Conservation (phyloP, 495 filamentous ascomycete species). For the Coniosporium apollinis region DNA sequence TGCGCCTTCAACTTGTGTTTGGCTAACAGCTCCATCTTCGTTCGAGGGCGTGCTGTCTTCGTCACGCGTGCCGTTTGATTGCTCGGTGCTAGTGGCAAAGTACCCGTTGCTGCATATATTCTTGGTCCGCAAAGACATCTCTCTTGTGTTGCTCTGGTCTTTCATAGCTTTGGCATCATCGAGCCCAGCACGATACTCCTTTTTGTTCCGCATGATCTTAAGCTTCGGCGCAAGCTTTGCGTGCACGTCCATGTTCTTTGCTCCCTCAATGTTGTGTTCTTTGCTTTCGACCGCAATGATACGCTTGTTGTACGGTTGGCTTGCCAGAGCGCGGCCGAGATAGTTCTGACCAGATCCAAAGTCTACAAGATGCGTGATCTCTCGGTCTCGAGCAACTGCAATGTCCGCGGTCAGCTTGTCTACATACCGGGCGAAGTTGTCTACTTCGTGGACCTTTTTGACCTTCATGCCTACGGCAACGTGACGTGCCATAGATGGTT, state of each 20-base stretch:
- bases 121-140: neutral
- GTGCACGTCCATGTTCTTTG: constrained; percentile 61
- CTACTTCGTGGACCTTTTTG: constrained; percentile 88
- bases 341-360: constrained; percentile 96
- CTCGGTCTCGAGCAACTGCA: constrained; percentile 19
- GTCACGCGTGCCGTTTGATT: no score
- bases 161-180: constrained; percentile 22
- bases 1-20: constrained; percentile 24
- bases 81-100: no score
- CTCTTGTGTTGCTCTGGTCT: constrained; percentile 15
- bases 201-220: constrained; percentile 57
- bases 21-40: constrained; percentile 4
- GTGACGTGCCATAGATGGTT: constrained; percentile 39
- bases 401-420: constrained; percentile 34
- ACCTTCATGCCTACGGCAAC: constrained; percentile 83
- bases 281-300: constrained; percentile 85
- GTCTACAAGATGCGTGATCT: constrained; percentile 78
- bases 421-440: constrained; percentile 47
- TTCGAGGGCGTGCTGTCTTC: neutral
- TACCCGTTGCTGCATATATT: no score
- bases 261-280: constrained; percentile 67
- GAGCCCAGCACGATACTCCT: constrained; percentile 38
- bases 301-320: constrained; percentile 64
- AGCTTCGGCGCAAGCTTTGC: constrained; percentile 54
- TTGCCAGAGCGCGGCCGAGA: constrained; percentile 72